phyloP scores from a whole-genome alignment of 164 flowering plant genomes.

The Vitis amurensis region DNA sequence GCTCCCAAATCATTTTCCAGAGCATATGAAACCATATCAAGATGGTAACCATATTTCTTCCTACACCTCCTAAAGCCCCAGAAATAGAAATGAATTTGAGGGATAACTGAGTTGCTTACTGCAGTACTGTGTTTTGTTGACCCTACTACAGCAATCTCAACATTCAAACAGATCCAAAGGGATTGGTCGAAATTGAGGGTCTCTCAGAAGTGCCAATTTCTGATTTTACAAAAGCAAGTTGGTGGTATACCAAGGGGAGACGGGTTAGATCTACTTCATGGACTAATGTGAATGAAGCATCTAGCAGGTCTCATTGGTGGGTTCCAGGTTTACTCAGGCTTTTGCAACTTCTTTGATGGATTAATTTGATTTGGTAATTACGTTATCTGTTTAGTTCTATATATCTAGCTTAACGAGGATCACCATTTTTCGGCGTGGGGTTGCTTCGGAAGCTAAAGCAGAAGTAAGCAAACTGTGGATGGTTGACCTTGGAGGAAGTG shows the following conservation, averaged over 20 bases:
- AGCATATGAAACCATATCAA: constrained; percentile 32
- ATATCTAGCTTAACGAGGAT: constrained; percentile 72
- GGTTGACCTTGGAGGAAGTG: constrained; percentile 96
- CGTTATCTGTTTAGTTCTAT: constrained; percentile 47
- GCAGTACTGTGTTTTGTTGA: constrained; percentile 18
- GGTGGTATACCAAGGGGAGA: constrained; percentile 68
- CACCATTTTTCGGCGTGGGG: constrained; percentile 46
- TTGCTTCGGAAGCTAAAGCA: constrained; percentile 29
- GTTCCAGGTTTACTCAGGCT: constrained; percentile 18
- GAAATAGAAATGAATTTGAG: background rate
- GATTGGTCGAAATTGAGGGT: constrained; percentile 71
- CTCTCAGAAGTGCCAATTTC: constrained; percentile 58
- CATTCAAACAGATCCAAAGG: constrained; percentile 74
- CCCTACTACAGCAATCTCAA: constrained; percentile 59
- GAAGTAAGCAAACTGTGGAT: constrained; percentile 75
- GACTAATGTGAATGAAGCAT: constrained; percentile 77
- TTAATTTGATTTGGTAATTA: constrained; percentile 33
- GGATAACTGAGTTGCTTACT: constrained; percentile 18
- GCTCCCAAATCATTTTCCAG: constrained; percentile 45
- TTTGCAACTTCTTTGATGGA: constrained; percentile 7
- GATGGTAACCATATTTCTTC: constrained; percentile 38
- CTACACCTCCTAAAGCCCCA: background rate
- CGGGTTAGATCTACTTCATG: constrained; percentile 70
- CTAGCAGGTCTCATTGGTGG: constrained; percentile 95
- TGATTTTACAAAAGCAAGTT: constrained; percentile 59